Base-by-base conservation (phyloP, 1,284 basidiomycete species). In the Leccinum subrobustum region DNA sequence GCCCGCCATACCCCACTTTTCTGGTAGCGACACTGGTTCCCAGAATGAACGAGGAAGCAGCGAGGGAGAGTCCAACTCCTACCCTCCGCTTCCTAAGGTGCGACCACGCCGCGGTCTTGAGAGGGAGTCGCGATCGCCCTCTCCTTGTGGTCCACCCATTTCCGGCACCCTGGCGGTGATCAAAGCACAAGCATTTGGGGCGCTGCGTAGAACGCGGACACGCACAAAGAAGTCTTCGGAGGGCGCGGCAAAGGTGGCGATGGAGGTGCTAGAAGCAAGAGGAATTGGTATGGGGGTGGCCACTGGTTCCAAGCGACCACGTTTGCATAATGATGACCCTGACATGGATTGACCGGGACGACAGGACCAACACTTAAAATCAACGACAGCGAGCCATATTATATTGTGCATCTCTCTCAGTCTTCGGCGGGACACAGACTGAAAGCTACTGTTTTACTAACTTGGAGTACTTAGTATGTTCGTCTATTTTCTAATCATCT, bases 141-240 rank as follows among this genome's bases (percentile, higher is more conserved):
- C 88, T n/a, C 86, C 88, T 25, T 79, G 78, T 44, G 77, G 80
- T 59, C 78, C 83, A 58, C 81, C 83, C 23, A 81, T 91, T 69
- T 91, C 88, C 53, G 87, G 89, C 31, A 93, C 91, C 29, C 82
- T 93, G 54, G 90, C 91, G 54, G 90, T 93, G 60, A 91, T 93
- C 76, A 93, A 93, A 76, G 91, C 91, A 48, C 90, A 92, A 72
- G 87, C 91, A 35, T 93, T 92, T 70, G 91, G 91, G 47, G 89
- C 89, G 16, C 78, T 92, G 66, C 87, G 91, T 57, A 81, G 91
- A 72, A 89, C 90, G 59, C 83, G 91, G 60, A 80, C 85, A 51
- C 81, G 88, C 63, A 81, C 84, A 56, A 92, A 88, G 76, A 87
- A 84, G 73, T 78, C 85, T 33, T 83, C 86, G 27, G 89, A 92